phyloP scores from a whole-genome alignment of 2,329 filamentous ascomycete genomes.

The Penicillium italicum region DNA sequence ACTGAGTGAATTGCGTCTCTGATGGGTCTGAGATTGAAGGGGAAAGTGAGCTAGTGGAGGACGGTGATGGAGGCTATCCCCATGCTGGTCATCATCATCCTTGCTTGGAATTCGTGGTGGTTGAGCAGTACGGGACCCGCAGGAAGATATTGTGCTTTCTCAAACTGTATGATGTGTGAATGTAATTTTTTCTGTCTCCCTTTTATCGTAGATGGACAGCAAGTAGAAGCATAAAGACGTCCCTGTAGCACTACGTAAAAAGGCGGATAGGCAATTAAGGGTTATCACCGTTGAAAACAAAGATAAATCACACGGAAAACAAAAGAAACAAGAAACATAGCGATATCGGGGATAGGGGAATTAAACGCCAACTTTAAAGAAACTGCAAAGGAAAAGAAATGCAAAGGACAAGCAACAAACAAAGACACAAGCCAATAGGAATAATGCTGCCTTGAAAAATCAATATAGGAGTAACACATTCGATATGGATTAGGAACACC shows the following conservation, averaged over 20 bases:
- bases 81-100: background rate
- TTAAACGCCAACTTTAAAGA: conserved; percentile 1
- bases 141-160: background rate
- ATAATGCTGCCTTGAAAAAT: background rate
- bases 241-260: background rate
- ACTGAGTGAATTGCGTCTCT: background rate
- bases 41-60: background rate
- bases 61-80: too few species aligned
- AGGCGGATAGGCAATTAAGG: background rate
- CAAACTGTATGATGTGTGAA: background rate
- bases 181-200: background rate
- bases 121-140: background rate
- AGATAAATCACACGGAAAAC: background rate
- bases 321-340: background rate
- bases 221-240: background rate
- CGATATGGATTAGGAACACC: background rate
- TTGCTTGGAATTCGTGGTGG: too few species aligned
- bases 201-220: background rate
- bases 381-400: background rate
- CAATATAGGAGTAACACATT: background rate
- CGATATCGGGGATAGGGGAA: conserved; percentile 1
- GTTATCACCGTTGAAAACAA: background rate
- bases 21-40: background rate
- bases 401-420: background rate
- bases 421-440: background rate